Percentiles rank a stretch among this genome's conserved stretches.
phyloP scores from a whole-genome alignment of 345 rosid genomes.

The Citrus cavaleriei region DNA sequence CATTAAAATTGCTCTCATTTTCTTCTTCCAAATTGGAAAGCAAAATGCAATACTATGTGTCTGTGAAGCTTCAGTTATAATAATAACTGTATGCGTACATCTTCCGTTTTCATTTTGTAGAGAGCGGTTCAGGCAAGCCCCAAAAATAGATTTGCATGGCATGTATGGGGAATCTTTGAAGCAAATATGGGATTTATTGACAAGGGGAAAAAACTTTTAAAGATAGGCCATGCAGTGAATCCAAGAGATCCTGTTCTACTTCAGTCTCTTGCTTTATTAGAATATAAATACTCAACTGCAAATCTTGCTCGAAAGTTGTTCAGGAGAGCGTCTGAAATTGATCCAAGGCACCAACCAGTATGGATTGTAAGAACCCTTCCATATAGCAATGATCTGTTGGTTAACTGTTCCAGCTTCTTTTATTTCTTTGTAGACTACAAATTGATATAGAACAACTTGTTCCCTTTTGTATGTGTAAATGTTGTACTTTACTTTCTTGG shows the following conservation, averaged over 20 bases:
- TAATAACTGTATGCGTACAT: constrained; percentile 1
- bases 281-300: constrained; percentile 76
- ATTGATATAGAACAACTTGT: neutral
- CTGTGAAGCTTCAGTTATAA: neutral
- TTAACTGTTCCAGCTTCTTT: neutral
- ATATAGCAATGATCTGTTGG: neutral
- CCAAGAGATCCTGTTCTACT: constrained; percentile 94
- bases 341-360: constrained; percentile 87
- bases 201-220: constrained; percentile 76
- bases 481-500: neutral
- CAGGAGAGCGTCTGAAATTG: constrained; percentile 78
- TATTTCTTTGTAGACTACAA: neutral
- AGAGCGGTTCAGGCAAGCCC: constrained; percentile 96
- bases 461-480: neutral
- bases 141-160: constrained; percentile 96
- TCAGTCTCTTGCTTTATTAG: constrained; percentile 89
- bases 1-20: neutral
- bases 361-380: constrained; percentile 77
- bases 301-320: constrained; percentile 71
- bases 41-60: neutral
- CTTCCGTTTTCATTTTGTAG: constrained; percentile 28
- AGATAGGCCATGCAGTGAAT: constrained; percentile 89
- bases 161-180: constrained; percentile 94
- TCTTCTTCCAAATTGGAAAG: neutral
- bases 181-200: constrained; percentile 64